These are phyloP conservation scores for Cryphonectria carpinicola DNA, from an alignment of 2,329 filamentous ascomycete genomes.

Conservation along the genomic window DNA sequence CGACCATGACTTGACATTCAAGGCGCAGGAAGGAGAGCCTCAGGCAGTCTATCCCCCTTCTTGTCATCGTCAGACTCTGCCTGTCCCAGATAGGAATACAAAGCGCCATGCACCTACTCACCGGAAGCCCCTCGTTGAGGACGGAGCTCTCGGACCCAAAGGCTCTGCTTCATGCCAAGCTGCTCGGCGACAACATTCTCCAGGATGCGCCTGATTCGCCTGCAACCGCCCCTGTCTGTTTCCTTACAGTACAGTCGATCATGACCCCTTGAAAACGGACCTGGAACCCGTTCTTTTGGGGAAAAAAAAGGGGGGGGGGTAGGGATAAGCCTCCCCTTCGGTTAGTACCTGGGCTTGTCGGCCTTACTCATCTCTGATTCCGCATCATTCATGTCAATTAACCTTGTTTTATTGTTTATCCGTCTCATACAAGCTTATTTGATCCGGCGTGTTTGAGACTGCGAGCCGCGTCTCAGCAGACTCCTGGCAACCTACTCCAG, in stretches of 20 bases:
- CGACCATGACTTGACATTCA: neutral
- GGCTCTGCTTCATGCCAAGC: constrained; percentile 24
- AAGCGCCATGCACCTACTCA: constrained; percentile 5
- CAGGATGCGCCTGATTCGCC: constrained; percentile 10
- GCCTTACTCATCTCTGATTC: constrained; percentile 7
- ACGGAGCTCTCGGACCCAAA: constrained; percentile 23
- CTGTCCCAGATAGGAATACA: constrained; percentile 15
- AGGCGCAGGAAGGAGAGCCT: neutral
- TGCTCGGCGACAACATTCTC: constrained; percentile 9
- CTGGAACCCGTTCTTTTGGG: neutral
- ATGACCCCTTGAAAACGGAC: constrained; percentile 31
- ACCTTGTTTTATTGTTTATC: constrained; percentile 39
- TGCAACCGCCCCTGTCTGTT: constrained; percentile 33
- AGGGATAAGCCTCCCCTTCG: constrained; percentile 10
- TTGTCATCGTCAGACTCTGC: constrained; percentile 24
- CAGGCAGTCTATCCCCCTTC: constrained; percentile 16
- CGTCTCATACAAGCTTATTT: constrained; percentile 21
- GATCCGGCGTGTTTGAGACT: constrained; percentile 23
- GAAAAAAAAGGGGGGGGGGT: neutral
- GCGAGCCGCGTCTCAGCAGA: constrained; percentile 24
- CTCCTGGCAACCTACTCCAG: constrained; percentile 10
- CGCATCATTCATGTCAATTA: constrained; percentile 37
- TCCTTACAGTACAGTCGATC: constrained; percentile 35
- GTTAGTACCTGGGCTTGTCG: constrained; percentile 1
- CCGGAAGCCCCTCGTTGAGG: constrained; percentile 7